Evolutionary conservation across 176 grass and related monocot genomes (phyloP), one percentile per base, ranked within the genome.

Genomic region (Bothriochloa decipiens): DNA sequence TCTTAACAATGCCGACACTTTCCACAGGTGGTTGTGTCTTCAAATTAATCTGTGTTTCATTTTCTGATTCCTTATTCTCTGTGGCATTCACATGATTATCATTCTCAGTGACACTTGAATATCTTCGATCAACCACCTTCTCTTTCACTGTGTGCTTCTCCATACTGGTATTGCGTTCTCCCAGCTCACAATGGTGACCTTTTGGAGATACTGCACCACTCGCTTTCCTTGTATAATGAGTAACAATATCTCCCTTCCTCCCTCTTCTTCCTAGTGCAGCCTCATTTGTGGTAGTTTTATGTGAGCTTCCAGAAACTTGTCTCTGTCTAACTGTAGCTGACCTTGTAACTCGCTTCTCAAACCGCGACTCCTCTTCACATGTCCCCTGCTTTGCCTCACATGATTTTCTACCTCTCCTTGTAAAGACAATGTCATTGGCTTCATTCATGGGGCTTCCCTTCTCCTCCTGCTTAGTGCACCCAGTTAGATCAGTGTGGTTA

Each of bases 331-430:
- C 82, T 68, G 90, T 69, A 88, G 87, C 72, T 79, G 91, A 94
- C 55, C 94, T 97, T 67, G 94, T 97, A 68, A 97, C 83, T 88
- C 94, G 89, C 76, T 79, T 97, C 75, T 97, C 83, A 84, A 86
- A 39, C 77, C 22, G 77, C 55, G 57, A 81, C 41, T 89, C 83
- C 50, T 89, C 78, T 81, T 88, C 78, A 61, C 37, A 62, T 68
- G 71, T 84, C 50, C 25, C 66, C 83, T 63, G 37, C 58, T 81
- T 88, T 5, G 11, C 70, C 40, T 83, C 79, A 14, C 76, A 53
- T 76, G 72, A 13, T 79, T 52, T 76, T 82, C 75, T 84, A 88
- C 40, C 50, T 70, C 85, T 92, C 76, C 84, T 89, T 39, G 83
- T 90, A 81, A 91, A 91, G 5, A 91, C 78, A 71, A 82, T 78